Evolutionary conservation across 345 rosid genomes (phyloP).

Genomic region (Erodium maritimum): DNA sequence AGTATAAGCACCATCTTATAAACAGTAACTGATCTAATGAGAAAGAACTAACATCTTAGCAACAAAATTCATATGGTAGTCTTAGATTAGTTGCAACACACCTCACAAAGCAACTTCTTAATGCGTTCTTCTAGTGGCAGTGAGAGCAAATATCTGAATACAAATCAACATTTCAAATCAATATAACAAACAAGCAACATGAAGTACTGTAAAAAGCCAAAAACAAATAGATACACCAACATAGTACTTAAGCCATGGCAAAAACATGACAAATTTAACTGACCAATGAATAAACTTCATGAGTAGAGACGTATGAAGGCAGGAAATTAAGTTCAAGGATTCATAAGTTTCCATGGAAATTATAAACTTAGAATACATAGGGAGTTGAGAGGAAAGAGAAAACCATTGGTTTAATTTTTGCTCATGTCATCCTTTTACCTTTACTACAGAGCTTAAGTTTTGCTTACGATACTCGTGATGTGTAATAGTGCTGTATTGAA

Average conservation of each 20-base stretch:
- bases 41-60: background rate
- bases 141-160: constrained; percentile 50
- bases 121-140: constrained; percentile 58
- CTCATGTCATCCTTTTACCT: too few species aligned
- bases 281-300: background rate
- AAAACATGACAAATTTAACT: too few species aligned
- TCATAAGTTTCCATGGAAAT: background rate
- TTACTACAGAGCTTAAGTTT: background rate
- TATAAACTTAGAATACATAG: background rate
- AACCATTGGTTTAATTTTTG: too few species aligned
- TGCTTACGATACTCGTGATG: background rate
- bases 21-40: too few species aligned
- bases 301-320: background rate
- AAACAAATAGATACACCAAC: too few species aligned
- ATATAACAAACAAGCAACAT: background rate
- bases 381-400: too few species aligned
- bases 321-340: background rate
- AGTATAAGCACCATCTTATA: background rate
- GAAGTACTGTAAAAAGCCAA: background rate
- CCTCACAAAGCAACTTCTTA: constrained; percentile 62
- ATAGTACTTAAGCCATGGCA: too few species aligned
- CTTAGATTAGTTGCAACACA: constrained; percentile 22
- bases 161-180: constrained; percentile 1
- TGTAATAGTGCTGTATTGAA: background rate
- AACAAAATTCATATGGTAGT: background rate